Conservation (phyloP, 106 monocot species). For the Phalaenopsis aphrodite region DNA sequence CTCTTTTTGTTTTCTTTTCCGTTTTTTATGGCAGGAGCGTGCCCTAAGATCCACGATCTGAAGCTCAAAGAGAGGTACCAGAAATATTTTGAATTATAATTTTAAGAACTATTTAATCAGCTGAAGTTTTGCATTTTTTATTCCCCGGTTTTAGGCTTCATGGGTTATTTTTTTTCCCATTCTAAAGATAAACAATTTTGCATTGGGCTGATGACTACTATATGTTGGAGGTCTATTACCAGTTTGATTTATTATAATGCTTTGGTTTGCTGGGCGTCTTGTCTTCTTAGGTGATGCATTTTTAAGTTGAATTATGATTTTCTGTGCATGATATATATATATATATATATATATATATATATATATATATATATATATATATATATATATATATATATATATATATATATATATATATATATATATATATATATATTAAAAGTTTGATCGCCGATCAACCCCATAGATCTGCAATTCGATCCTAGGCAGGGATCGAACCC, state of each 20-base stretch:
- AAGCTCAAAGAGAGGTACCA: slow-evolving; percentile 25
- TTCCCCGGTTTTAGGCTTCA: background rate
- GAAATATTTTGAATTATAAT: background rate
- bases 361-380: too few relatives aligned
- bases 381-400: too few relatives aligned
- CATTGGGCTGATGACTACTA: background rate
- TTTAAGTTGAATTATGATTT: background rate
- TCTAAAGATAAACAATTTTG: background rate
- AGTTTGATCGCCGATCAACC: too few relatives aligned
- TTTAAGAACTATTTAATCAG: background rate
- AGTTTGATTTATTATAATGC: background rate
- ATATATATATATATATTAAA: too few relatives aligned
- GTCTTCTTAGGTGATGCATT: background rate
- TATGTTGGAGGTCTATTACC: background rate
- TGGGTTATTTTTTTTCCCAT: background rate
- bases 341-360: too few relatives aligned
- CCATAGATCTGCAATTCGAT: too few relatives aligned
- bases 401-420: too few relatives aligned
- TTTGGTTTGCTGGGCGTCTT: background rate
- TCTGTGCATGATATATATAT: background rate
- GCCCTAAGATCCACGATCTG: slow-evolving; percentile 25
- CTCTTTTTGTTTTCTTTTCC: background rate
- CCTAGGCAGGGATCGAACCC: too few relatives aligned
- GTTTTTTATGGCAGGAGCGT: slow-evolving; percentile 7
- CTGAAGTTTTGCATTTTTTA: background rate